A percentile compares a stretch with the other conserved stretches of the same genome.
Conservation (phyloP, 73 alveolate genomes). For the Paramecium pentaurelia region DNA sequence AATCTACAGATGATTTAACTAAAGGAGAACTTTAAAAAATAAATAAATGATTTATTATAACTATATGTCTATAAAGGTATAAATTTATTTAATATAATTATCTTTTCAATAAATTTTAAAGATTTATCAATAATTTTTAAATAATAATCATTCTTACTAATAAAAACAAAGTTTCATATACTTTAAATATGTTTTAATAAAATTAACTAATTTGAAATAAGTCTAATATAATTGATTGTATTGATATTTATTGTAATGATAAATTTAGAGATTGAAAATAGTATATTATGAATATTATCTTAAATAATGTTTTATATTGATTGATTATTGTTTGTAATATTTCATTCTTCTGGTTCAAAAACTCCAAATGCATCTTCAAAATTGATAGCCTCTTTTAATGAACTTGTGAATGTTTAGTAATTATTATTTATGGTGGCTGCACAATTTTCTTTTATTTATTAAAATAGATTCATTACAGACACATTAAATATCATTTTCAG, state of each 20-base stretch:
- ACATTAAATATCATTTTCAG: constrained; percentile 3
- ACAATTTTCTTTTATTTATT: not conserved
- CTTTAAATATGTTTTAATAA: too few species aligned
- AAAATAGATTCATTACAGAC: not conserved
- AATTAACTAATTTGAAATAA: not conserved
- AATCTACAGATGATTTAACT: not conserved
- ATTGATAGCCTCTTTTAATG: not conserved
- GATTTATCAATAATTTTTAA: not conserved
- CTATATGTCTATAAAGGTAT: not conserved
- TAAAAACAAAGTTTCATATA: not conserved
- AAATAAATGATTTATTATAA: not conserved
- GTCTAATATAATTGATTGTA: too few species aligned
- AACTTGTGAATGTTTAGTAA: not conserved
- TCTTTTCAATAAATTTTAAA: too few species aligned
- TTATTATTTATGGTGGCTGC: constrained; percentile 29
- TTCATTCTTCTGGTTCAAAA: constrained; percentile 20
- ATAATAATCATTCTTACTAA: too few species aligned
- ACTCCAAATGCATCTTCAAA: not conserved
- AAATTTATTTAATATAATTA: not conserved
- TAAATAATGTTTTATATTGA: not conserved
- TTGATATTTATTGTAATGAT: not conserved
- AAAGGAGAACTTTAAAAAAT: not conserved
- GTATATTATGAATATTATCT: not conserved
- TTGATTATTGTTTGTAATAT: not conserved
- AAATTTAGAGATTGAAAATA: not conserved